Evolutionary conservation across 1,284 basidiomycete genomes (phyloP).

Genomic region (Stereum hirsutum): DNA sequence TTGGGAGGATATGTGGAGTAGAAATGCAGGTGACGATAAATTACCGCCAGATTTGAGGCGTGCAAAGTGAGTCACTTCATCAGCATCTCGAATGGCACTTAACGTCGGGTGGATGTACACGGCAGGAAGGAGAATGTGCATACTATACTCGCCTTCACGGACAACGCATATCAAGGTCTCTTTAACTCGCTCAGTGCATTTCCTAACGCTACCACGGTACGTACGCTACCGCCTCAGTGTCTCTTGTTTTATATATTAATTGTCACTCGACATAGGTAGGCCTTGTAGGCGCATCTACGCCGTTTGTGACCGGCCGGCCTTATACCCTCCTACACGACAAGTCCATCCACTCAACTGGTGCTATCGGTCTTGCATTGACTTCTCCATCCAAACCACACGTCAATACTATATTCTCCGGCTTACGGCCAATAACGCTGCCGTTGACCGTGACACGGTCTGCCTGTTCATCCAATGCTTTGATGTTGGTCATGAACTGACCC

Average conservation of each 20-base stretch:
- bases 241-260: conserved; percentile 1
- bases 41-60: conserved; percentile 31
- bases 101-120: not conserved
- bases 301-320: conserved; percentile 77
- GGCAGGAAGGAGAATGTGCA: conserved; percentile 30
- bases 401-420: conserved; percentile 39
- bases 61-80: conserved; percentile 14
- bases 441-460: conserved; percentile 50
- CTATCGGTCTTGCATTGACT: conserved; percentile 61
- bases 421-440: conserved; percentile 41
- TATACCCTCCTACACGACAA: conserved; percentile 66
- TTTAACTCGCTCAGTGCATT: conserved; percentile 38
- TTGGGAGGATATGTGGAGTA: conserved; percentile 46
- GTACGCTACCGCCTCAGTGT: conserved; percentile 10
- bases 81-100: not conserved
- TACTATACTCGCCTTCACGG: conserved; percentile 54
- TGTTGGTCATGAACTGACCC: not conserved
- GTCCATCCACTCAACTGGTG: conserved; percentile 53
- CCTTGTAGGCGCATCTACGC: conserved; percentile 70
- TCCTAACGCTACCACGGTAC: conserved; percentile 42
- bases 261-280: conserved; percentile 41
- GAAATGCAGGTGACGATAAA: conserved; percentile 14
- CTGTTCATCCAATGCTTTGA: not conserved
- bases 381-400: conserved; percentile 14
- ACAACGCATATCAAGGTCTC: conserved; percentile 54